phyloP scores from a whole-genome alignment of 2,329 filamentous ascomycete species.

The Tolypocladium album region DNA sequence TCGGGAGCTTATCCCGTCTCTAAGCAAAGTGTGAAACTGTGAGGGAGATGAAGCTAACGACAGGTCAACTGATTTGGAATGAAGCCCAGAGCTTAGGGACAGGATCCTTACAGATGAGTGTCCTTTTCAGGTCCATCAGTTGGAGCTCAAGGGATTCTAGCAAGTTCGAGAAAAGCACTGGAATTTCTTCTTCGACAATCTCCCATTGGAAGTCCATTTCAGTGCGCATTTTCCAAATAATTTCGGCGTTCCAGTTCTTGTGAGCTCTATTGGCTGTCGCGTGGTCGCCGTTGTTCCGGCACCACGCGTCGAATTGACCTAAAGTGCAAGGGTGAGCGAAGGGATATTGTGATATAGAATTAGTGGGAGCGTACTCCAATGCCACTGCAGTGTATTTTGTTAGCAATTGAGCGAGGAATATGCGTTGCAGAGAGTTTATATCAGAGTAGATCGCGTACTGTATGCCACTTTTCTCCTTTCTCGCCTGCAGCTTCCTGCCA shows the following conservation, averaged over 20 bases:
- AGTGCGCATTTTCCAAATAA: constrained; percentile 20
- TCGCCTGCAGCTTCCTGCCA: not conserved
- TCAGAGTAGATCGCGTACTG: too few relatives aligned
- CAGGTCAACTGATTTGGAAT: too few relatives aligned
- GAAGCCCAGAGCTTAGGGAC: too few relatives aligned
- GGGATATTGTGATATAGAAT: not conserved
- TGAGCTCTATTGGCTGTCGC: constrained; percentile 5
- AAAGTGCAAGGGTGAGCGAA: not conserved
- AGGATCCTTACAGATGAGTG: too few relatives aligned
- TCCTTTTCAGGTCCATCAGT: too few relatives aligned
- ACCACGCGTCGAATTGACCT: constrained; percentile 21
- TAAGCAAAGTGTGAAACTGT: too few relatives aligned
- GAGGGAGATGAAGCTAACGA: too few relatives aligned
- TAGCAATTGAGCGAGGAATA: too few relatives aligned
- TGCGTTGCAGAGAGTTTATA: too few relatives aligned
- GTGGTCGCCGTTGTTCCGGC: constrained; percentile 15
- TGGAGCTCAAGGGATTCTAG: too few relatives aligned
- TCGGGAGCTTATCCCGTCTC: too few relatives aligned
- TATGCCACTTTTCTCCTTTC: not conserved
- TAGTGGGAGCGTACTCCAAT: constrained; percentile 6
- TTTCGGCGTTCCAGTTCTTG: constrained; percentile 20
- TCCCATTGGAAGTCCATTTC: constrained; percentile 17
- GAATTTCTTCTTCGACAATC: constrained; percentile 15
- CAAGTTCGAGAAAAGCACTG: not conserved
- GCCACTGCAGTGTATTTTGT: constrained; percentile 7